phyloP scores from a whole-genome alignment of 805 yeast genomes.

The Candida palmyrensis region DNA sequence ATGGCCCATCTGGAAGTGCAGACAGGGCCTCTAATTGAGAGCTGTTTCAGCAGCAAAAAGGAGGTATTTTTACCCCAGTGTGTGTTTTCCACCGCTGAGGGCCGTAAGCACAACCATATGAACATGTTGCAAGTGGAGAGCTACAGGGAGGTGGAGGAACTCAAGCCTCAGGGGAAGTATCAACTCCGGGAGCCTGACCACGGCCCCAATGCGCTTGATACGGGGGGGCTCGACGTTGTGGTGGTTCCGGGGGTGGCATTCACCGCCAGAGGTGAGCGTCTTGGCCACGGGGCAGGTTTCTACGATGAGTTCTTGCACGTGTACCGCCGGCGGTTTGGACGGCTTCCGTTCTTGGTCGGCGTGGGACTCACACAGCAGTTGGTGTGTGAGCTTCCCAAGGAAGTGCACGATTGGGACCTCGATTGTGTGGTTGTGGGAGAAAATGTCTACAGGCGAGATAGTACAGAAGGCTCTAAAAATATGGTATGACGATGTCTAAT shows the following conservation, averaged over 20 bases:
- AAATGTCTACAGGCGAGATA: constrained; percentile 7
- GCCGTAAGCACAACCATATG: constrained; percentile 38
- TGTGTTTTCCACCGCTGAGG: constrained; percentile 19
- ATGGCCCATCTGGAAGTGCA: constrained; percentile 70
- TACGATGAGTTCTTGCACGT: constrained; percentile 60
- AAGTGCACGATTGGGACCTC: constrained; percentile 57
- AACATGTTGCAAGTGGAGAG: constrained; percentile 50
- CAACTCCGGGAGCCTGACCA: constrained; percentile 60
- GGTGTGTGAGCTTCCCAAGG: constrained; percentile 48
- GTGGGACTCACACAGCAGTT: constrained; percentile 64
- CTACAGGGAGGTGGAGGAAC: constrained; percentile 34
- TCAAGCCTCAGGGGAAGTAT: constrained; percentile 67
- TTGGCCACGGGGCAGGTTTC: constrained; percentile 94
- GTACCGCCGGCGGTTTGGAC: constrained; percentile 13
- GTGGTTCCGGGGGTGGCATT: constrained; percentile 87
- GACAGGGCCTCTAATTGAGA: constrained; percentile 49
- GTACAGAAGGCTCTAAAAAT: neutral
- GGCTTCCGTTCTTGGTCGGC: constrained; percentile 49
- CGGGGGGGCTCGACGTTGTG: constrained; percentile 56
- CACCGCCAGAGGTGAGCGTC: constrained; percentile 43
- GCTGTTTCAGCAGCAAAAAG: constrained; percentile 48
- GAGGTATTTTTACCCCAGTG: constrained; percentile 57
- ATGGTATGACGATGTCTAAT: no score
- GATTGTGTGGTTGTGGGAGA: constrained; percentile 50
- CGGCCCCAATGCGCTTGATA: constrained; percentile 28